Evolutionary conservation across 768 basidiomycete genomes (phyloP).

Genomic region (Hericium rajendrae): DNA sequence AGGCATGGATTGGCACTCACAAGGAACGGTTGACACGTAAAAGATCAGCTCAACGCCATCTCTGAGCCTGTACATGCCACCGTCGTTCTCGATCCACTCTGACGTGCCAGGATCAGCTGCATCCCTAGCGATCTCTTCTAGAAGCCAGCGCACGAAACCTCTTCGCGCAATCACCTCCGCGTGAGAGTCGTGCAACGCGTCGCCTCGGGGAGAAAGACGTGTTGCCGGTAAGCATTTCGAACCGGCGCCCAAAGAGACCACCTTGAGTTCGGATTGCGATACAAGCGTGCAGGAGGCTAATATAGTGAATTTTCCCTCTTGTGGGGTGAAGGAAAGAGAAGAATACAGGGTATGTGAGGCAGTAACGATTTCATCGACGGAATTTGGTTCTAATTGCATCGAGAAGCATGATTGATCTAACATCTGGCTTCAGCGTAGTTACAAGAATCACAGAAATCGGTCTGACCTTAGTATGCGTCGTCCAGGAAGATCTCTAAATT

Average conservation of each 20-base stretch:
- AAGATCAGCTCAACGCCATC: slow-evolving; percentile 44
- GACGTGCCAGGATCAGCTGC: slow-evolving; percentile 25
- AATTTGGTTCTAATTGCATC: not conserved
- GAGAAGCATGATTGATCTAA: not conserved
- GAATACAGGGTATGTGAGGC: slow-evolving; percentile 35
- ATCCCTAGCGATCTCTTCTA: slow-evolving; percentile 52
- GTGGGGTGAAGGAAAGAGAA: slow-evolving; percentile 40
- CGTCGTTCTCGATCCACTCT: slow-evolving; percentile 34
- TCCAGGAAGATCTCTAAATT: no score
- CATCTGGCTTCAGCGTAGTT: not conserved
- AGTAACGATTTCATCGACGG: slow-evolving; percentile 23
- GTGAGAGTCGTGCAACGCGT: slow-evolving; percentile 81
- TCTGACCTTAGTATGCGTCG: no score
- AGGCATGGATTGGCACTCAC: slow-evolving; percentile 21
- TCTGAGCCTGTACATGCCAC: slow-evolving; percentile 37
- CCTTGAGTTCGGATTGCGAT: slow-evolving; percentile 28
- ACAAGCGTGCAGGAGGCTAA: slow-evolving; percentile 48
- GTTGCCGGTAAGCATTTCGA: slow-evolving; percentile 72
- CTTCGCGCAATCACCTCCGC: slow-evolving; percentile 88
- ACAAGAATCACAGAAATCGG: not conserved
- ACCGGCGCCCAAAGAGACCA: slow-evolving; percentile 71
- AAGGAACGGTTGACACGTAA: slow-evolving; percentile 71
- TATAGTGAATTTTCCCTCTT: slow-evolving; percentile 50
- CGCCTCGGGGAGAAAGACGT: slow-evolving; percentile 57
- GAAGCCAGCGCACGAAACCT: slow-evolving; percentile 67